Evolutionary conservation across 2,329 filamentous ascomycete genomes (phyloP).

Genomic region (Dactylellina cionopaga): DNA sequence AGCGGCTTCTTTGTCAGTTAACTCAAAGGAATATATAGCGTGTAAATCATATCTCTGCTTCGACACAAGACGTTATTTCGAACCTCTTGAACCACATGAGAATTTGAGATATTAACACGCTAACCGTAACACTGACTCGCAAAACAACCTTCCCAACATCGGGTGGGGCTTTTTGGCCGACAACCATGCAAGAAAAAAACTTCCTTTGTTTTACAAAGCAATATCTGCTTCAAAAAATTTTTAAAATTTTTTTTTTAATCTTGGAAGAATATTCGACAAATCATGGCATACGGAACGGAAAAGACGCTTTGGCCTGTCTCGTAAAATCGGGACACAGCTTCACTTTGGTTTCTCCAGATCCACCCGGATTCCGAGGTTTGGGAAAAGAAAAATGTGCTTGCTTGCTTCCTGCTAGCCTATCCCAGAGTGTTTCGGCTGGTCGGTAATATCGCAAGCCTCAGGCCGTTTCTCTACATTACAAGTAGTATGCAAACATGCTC

Average conservation of each 20-base stretch:
- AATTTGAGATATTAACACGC: slow-evolving; percentile 45
- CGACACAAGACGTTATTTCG: slow-evolving; percentile 25
- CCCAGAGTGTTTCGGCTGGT: slow-evolving; percentile 21
- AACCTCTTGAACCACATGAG: slow-evolving; percentile 14
- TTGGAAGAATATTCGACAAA: slow-evolving; percentile 37
- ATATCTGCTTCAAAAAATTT: slow-evolving; percentile 9
- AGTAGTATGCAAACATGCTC: too few relatives aligned
- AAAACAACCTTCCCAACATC: not conserved
- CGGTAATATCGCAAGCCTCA: slow-evolving; percentile 9
- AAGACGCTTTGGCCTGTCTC: slow-evolving; percentile 12
- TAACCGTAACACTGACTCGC: slow-evolving; percentile 35
- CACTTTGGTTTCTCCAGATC: too few relatives aligned
- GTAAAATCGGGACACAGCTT: too few relatives aligned
- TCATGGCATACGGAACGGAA: not conserved
- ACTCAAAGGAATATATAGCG: slow-evolving; percentile 33
- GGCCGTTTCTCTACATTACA: too few relatives aligned
- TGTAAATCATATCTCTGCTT: not conserved
- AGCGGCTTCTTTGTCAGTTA: slow-evolving; percentile 21
- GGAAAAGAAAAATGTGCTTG: too few relatives aligned
- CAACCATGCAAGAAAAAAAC: not conserved
- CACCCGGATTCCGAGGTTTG: not conserved
- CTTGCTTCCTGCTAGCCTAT: slow-evolving; percentile 4
- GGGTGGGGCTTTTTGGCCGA: not conserved
- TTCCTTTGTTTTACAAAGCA: not conserved
- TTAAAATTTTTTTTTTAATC: slow-evolving; percentile 10